These are phyloP conservation scores for Garcileccinum viscosum DNA, from an alignment of 1,284 basidiomycete genomes.

Conservation along the genomic window DNA sequence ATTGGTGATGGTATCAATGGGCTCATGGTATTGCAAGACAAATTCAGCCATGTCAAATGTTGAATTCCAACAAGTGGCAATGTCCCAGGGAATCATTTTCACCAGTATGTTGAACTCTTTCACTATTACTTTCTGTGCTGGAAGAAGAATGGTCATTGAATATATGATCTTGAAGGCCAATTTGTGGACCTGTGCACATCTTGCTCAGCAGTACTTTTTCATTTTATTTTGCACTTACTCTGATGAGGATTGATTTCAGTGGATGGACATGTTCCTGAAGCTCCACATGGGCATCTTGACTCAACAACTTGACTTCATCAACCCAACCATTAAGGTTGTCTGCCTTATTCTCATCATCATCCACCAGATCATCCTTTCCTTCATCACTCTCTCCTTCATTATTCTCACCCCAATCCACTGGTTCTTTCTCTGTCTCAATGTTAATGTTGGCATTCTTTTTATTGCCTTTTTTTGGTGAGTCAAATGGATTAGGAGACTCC, in stretches of 20 bases:
- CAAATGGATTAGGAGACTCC: neutral
- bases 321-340: conserved; percentile 5
- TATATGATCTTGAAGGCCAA: neutral
- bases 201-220: conserved; percentile 1
- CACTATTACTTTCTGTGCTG: neutral
- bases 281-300: neutral
- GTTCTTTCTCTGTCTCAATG: neutral
- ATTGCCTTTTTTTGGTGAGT: neutral
- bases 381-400: neutral
- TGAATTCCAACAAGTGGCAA: neutral
- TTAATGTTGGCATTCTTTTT: neutral
- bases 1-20: neutral
- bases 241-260: neutral
- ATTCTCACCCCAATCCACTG: neutral
- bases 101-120: neutral
- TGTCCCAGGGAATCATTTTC: neutral
- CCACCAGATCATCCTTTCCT: neutral
- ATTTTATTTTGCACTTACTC: neutral
- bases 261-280: neutral
- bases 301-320: neutral
- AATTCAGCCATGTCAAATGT: neutral
- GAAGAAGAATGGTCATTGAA: neutral
- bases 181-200: neutral
- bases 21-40: neutral
- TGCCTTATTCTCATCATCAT: neutral